These are phyloP conservation scores for Alternaria triticina DNA, from an alignment of 2,329 filamentous ascomycete species.

Conservation along the genomic window DNA sequence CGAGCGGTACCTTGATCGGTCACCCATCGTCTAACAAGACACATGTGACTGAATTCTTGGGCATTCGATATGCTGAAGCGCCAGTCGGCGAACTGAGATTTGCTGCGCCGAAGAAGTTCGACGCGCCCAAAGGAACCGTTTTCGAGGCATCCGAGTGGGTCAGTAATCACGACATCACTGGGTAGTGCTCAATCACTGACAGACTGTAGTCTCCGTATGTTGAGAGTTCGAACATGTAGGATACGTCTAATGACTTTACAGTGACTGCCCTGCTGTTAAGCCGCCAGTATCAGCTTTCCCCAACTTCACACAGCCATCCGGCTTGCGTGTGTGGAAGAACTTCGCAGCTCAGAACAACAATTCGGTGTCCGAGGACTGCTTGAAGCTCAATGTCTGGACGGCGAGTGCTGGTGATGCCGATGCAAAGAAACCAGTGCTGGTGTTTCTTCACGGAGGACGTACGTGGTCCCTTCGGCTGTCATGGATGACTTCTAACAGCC, in stretches of 20 bases:
- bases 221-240: neutral
- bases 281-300: slow-evolving; percentile 31
- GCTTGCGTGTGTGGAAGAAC: slow-evolving; percentile 33
- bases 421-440: slow-evolving; percentile 35
- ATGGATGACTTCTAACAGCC: neutral
- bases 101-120: slow-evolving; percentile 35
- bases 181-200: slow-evolving; percentile 9
- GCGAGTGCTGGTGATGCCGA: slow-evolving; percentile 16
- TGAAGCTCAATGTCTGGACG: slow-evolving; percentile 41
- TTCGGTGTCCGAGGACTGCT: slow-evolving; percentile 33
- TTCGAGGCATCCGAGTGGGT: slow-evolving; percentile 35
- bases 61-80: slow-evolving; percentile 45
- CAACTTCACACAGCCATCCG: slow-evolving; percentile 34
- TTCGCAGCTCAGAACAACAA: slow-evolving; percentile 36
- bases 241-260: slow-evolving; percentile 7
- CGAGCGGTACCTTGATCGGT: slow-evolving; percentile 41
- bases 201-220: slow-evolving; percentile 29
- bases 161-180: neutral
- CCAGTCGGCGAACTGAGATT: slow-evolving; percentile 44
- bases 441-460: slow-evolving; percentile 41
- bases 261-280: slow-evolving; percentile 34
- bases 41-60: slow-evolving; percentile 42
- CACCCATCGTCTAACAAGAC: slow-evolving; percentile 34
- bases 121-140: slow-evolving; percentile 25
- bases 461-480: slow-evolving; percentile 1